These are phyloP conservation scores for Pseudogymnoascus sp. DNA, from an alignment of 2,329 filamentous ascomycete genomes.

Conservation along the genomic window DNA sequence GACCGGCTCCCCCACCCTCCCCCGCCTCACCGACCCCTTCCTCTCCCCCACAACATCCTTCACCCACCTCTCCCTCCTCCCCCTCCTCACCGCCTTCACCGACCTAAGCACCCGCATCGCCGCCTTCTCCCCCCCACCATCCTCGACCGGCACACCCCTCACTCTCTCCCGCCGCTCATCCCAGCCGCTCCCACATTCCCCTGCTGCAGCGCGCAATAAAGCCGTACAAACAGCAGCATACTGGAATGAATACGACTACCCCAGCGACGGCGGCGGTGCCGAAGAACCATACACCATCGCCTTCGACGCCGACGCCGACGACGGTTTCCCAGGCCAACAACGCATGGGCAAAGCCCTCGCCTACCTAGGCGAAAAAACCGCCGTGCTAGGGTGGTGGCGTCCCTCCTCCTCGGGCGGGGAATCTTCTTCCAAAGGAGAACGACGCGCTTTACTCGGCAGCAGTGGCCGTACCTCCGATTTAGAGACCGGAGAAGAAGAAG, in stretches of 20 bases:
- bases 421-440: not conserved
- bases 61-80: conserved; percentile 54
- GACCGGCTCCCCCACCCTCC: conserved; percentile 62
- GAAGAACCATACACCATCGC: conserved; percentile 64
- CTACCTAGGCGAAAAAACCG: not conserved
- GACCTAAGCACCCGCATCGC: conserved; percentile 41
- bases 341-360: not conserved
- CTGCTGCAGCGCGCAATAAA: conserved; percentile 11
- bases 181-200: conserved; percentile 15
- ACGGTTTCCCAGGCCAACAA: conserved; percentile 42
- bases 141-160: conserved; percentile 33
- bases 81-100: conserved; percentile 41
- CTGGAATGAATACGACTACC: conserved; percentile 84
- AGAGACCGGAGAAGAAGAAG: conserved; percentile 34
- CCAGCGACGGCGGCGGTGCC: conserved; percentile 53
- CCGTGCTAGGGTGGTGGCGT: not conserved
- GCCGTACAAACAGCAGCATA: conserved; percentile 36
- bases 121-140: conserved; percentile 34
- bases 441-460: not conserved
- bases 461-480: not conserved
- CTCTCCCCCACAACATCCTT: conserved; percentile 62
- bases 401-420: not conserved
- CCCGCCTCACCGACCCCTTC: conserved; percentile 58
- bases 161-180: conserved; percentile 23
- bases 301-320: conserved; percentile 48